Evolutionary conservation across 1,284 basidiomycete species (phyloP), one percentile per base, ranked within the genome.

Genomic region (Cryptococcus sp.): DNA sequence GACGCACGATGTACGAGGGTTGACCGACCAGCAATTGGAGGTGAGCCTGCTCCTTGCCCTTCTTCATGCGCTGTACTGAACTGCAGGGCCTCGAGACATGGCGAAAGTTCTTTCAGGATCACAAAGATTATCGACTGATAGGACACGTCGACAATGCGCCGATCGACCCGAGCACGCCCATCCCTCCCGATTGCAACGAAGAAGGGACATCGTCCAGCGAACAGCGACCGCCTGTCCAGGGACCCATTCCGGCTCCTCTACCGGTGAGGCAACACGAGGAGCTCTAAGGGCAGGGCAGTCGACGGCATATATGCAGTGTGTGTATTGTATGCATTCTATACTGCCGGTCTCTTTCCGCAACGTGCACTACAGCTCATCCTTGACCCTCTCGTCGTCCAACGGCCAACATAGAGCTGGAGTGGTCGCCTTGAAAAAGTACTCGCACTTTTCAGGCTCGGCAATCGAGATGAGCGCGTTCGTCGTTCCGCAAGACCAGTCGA

Each of bases 371-470:
- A 68, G 51, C 56, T 70, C 68, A 34, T 66, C 63, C 60, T 68
- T 68, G 40, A 46, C 54, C 24, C 43, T 47, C 40, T 52, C 51
- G 14, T 31, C 25, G 16, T 56, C 62, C n/a, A 63, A 51, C 1
- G 87, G 86, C 68, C 83, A 78, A 72, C 94, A 98, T 31, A 97
- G 76, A 1, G 93, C 93, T 5, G 94, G 95, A 0, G 84, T 83
- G 24, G 86, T 89, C 11, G 82, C 89, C 43, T 83, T 87, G 68
- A 95, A 83, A 63, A 84, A 81, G 68, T 98, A 98, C 73, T 94
- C 90, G 76, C 94, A 98, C 76, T 98, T 98, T 73, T 99, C 93
- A 6, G 89, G 79, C 75, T 99, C 94, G 42, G 82, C 79, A 4
- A 98, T 83, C 2, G 84, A 81, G 12, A 84, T 71, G n/a, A 99